Conservation (phyloP, 1,284 basidiomycete genomes). For the Cutaneotrichosporon dermatis region DNA sequence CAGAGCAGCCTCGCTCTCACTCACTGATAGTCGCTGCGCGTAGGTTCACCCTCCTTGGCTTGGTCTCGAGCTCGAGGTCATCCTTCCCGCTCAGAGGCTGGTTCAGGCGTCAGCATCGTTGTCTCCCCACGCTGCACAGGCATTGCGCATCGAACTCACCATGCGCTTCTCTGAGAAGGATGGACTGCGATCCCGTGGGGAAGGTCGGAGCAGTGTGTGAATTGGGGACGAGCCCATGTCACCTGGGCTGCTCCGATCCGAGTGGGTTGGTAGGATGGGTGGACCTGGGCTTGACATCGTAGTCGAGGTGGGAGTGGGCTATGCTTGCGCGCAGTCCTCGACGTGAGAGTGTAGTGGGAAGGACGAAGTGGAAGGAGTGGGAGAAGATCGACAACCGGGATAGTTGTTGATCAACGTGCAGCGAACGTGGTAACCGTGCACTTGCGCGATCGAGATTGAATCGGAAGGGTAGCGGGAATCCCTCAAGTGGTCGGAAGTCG, state of each 20-base stretch:
- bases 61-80: not conserved
- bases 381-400: not conserved
- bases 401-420: no score
- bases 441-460: no score
- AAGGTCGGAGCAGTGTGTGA: not conserved
- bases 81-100: slow-evolving; percentile 2
- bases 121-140: not conserved
- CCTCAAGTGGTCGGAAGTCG: not conserved
- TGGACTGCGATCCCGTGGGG: not conserved
- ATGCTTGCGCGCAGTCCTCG: not conserved
- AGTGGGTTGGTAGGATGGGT: slow-evolving; percentile 7
- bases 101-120: not conserved
- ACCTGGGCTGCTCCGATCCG: not conserved
- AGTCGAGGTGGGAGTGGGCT: not conserved
- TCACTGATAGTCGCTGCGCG: slow-evolving; percentile 19
- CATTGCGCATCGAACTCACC: not conserved
- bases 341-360: not conserved
- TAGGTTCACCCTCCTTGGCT: slow-evolving; percentile 3
- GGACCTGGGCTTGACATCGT: slow-evolving; percentile 1
- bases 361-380: not conserved
- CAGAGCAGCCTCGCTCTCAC: not conserved
- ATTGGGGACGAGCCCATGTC: not conserved
- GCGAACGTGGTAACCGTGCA: no score
- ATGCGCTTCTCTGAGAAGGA: not conserved
- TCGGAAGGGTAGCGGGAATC: no score